These are phyloP conservation scores for Aeschynomene evenia DNA, from an alignment of 306 rosid genomes.

Conservation along the genomic window DNA sequence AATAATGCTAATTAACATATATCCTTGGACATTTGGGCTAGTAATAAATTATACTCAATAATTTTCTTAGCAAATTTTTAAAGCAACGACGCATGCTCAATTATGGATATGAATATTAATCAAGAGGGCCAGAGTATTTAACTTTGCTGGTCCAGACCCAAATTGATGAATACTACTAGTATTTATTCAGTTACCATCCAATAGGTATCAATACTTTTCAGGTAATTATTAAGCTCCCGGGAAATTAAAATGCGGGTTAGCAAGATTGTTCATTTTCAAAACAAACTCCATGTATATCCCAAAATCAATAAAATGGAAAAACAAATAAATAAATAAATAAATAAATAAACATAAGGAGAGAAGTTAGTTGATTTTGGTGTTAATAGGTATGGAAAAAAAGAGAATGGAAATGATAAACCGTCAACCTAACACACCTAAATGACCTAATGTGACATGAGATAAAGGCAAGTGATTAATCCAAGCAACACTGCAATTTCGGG, in stretches of 20 bases:
- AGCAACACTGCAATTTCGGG: constrained; percentile 20
- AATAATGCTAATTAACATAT: no score
- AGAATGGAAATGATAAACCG: constrained; percentile 40
- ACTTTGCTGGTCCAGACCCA: background rate
- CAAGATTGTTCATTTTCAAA: background rate
- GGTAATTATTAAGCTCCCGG: background rate
- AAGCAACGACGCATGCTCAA: background rate
- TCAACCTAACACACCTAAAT: constrained; percentile 61
- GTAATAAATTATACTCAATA: background rate
- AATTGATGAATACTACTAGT: background rate
- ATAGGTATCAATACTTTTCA: background rate
- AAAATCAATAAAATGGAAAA: background rate
- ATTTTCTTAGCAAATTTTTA: background rate
- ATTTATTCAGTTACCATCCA: no score
- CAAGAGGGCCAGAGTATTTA: background rate
- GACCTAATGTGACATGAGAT: constrained; percentile 42
- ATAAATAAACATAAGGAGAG: background rate
- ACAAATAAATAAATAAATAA: background rate
- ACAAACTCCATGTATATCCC: no score
- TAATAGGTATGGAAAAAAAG: constrained; percentile 36
- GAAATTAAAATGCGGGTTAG: background rate
- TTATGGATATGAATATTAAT: background rate
- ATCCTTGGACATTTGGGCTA: background rate
- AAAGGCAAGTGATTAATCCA: constrained; percentile 7
- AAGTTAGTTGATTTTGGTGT: constrained; percentile 42